Evolutionary conservation across 768 basidiomycete genomes (phyloP).

Genomic region (Xerocomus potaroensis): DNA sequence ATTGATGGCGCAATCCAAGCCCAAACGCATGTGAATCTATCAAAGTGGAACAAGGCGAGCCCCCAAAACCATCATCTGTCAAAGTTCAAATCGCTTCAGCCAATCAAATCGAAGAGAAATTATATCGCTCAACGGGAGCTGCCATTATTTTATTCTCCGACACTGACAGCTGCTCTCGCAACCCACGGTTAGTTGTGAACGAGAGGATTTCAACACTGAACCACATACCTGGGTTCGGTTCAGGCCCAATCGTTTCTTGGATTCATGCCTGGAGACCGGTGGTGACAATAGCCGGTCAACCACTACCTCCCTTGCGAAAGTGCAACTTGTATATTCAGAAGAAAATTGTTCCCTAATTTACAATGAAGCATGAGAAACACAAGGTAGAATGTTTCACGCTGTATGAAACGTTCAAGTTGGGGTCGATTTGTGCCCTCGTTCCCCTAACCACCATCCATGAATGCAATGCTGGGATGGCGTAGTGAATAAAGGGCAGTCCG

Average conservation of each 20-base stretch:
- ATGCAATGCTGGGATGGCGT: conserved; percentile 50
- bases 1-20: conserved; percentile 1
- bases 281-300: background rate
- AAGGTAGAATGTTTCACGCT: conserved; percentile 14
- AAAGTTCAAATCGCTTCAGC: background rate
- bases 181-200: background rate
- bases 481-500: conserved; percentile 65
- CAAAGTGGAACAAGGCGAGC: conserved; percentile 8
- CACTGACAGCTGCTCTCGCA: background rate
- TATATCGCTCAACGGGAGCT: background rate
- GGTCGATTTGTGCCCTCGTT: conserved; percentile 71
- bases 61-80: background rate
- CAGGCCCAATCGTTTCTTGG: too few relatives aligned
- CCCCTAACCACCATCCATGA: conserved; percentile 68
- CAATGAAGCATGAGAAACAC: conserved; percentile 14
- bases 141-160: conserved; percentile 7
- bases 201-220: background rate
- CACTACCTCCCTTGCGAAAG: background rate
- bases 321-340: conserved; percentile 1
- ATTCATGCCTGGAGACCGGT: background rate
- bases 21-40: conserved; percentile 7
- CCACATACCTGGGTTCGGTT: background rate
- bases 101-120: background rate
- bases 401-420: conserved; percentile 9
- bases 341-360: conserved; percentile 20